These are phyloP conservation scores for Chaetomium globosum DNA, from an alignment of 2,329 filamentous ascomycete genomes.

Conservation along the genomic window DNA sequence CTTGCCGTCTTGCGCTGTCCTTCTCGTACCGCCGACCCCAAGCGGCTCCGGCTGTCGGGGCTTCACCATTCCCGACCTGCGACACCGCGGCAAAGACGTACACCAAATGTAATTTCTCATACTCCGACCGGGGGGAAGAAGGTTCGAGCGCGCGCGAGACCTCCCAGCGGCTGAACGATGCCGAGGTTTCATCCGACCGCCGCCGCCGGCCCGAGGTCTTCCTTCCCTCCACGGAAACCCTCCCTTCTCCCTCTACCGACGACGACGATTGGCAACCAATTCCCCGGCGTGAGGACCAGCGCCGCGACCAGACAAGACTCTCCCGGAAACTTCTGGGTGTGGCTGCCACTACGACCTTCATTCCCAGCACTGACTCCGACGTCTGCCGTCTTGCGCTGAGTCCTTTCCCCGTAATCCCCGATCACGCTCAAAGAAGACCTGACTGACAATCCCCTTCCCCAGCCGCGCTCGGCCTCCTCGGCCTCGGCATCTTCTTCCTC, in stretches of 20 bases:
- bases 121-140: background rate
- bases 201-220: background rate
- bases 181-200: background rate
- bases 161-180: background rate
- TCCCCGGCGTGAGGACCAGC: conserved; percentile 10
- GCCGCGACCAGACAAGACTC: too few relatives aligned
- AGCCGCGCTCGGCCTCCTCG: conserved; percentile 28
- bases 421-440: too few relatives aligned
- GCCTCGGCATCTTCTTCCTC: conserved; percentile 29
- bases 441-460: background rate
- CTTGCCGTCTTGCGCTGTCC: conserved; percentile 27
- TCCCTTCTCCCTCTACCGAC: too few relatives aligned
- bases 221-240: too few relatives aligned
- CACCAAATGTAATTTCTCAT: conserved; percentile 19
- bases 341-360: too few relatives aligned
- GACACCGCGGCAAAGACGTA: conserved; percentile 16
- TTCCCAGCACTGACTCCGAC: too few relatives aligned
- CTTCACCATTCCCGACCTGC: conserved; percentile 30
- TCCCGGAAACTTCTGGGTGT: too few relatives aligned
- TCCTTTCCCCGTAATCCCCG: background rate
- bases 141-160: background rate
- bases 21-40: conserved; percentile 22
- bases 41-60: conserved; percentile 22
- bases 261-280: background rate
- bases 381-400: too few relatives aligned